Base-by-base conservation (phyloP, 371 early-diverging fungal species). In the Saksenaea vasiformis region DNA sequence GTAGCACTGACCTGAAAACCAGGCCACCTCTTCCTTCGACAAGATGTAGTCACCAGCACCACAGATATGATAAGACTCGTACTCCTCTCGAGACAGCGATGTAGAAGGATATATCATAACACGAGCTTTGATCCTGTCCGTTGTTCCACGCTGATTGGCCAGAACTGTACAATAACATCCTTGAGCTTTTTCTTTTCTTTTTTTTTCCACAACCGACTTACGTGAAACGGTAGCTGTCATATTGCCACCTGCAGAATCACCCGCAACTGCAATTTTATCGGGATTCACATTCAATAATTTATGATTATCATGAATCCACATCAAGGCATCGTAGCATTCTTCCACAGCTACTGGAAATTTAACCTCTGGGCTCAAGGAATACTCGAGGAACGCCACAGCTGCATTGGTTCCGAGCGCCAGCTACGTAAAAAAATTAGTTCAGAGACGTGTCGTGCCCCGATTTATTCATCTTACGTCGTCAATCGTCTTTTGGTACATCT, bases 231-330 rank as follows among this genome's bases (percentile, higher is more conserved):
- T 70, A 5, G 72, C 60, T 19, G 70, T 47, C 3, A 77, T 60
- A 56, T 74, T 74, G 8, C 77, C 77, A 15, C 77, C 77, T 1
- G 77, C 74, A 34, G 68, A 68, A 58, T 77, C 74, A 19, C 77
- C 77, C 4, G 61, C 54, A n/a, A 77, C 68, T 9, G 61, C 75
- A 10, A 77, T 24, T 35, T 58, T 67, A 10, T 34, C 53, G 0
- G 68, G 61, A 41, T 77, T 72, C 1, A 65, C 64, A 3, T 58
- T 44, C 10, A 74, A 47, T 11, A 61, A 47, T 0, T 54, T 55
- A 10, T 66, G 64, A 37, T 74, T 71, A 17, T 68, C 37, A 5
- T 38, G 17, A 11, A 66, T 39, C 74, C 74, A 74, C 24, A 60
- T 55, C 39, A 74, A 58, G 13, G 73, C 43, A 35, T 70, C 71